These are phyloP conservation scores for Achlya hypogyna DNA, from an alignment of 352 stramenopile genomes.

Conservation along the genomic window DNA sequence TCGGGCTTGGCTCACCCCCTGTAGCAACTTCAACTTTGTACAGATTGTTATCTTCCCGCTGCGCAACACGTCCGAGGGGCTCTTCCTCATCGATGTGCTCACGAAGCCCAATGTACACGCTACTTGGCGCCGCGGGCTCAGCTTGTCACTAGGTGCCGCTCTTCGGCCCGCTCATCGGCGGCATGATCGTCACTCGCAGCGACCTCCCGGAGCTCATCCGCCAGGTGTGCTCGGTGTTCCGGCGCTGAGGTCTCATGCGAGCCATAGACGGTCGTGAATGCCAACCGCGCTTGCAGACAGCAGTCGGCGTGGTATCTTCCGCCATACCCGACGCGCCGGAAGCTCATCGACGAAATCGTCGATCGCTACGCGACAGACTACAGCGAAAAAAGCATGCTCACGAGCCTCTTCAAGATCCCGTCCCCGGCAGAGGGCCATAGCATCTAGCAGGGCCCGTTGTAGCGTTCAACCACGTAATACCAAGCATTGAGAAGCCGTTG, in stretches of 20 bases:
- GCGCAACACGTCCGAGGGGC: slow-evolving; percentile 40
- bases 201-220: slow-evolving; percentile 66
- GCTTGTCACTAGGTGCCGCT: slow-evolving; percentile 29
- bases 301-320: slow-evolving; percentile 76
- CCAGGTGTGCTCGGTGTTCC: slow-evolving; percentile 27
- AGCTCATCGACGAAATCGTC: slow-evolving; percentile 81
- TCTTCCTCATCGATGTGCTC: slow-evolving; percentile 73
- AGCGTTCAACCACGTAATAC: too few species aligned
- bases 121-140: neutral
- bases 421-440: slow-evolving; percentile 17
- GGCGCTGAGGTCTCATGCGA: neutral
- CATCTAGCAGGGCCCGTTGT: too few species aligned
- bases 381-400: slow-evolving; percentile 75
- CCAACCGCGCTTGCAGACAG: slow-evolving; percentile 73
- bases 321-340: slow-evolving; percentile 80
- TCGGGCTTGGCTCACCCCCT: neutral
- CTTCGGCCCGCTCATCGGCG: slow-evolving; percentile 72
- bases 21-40: slow-evolving; percentile 76
- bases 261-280: slow-evolving; percentile 79
- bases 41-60: slow-evolving; percentile 80
- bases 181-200: slow-evolving; percentile 68
- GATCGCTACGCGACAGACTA: slow-evolving; percentile 79
- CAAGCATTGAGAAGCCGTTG: too few species aligned
- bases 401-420: slow-evolving; percentile 53
- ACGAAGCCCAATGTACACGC: slow-evolving; percentile 59